These are phyloP conservation scores for Quercus dentata DNA, from an alignment of 306 rosid genomes.

Conservation along the genomic window DNA sequence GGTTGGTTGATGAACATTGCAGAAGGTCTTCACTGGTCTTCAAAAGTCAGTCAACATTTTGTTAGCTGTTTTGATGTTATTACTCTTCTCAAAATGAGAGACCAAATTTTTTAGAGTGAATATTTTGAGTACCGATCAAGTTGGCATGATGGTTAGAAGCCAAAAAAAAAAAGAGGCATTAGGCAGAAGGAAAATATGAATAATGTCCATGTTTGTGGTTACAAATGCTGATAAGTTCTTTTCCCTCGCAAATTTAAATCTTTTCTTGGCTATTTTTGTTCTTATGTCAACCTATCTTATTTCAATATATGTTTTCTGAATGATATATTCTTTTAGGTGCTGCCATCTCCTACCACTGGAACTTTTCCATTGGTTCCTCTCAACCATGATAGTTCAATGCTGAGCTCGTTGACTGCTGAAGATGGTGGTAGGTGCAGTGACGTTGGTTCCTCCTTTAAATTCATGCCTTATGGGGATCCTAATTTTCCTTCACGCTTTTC, in stretches of 20 bases:
- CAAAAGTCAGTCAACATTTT: neutral
- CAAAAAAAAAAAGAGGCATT: no score
- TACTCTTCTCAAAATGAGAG: neutral
- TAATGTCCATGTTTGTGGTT: neutral
- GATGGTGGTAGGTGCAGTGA: constrained; percentile 22
- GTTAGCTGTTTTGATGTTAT: neutral
- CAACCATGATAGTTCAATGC: constrained; percentile 23
- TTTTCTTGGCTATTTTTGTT: neutral
- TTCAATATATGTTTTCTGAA: neutral
- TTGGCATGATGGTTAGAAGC: neutral
- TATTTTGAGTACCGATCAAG: neutral
- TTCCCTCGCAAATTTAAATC: neutral
- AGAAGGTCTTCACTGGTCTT: neutral
- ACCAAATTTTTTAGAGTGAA: neutral
- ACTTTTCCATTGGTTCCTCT: constrained; percentile 42
- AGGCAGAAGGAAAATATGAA: neutral
- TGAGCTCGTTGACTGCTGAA: constrained; percentile 23
- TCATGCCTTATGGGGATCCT: constrained; percentile 25
- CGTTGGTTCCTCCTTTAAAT: constrained; percentile 24
- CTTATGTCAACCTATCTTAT: neutral
- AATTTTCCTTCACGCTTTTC: constrained; percentile 22
- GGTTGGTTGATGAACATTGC: neutral
- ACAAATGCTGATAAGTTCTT: neutral
- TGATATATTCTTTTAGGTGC: constrained; percentile 38
- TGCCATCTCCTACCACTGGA: constrained; percentile 86